Evolutionary conservation across 177 flowering plant species (phyloP).

Genomic region (Tripterygium wilfordii): DNA sequence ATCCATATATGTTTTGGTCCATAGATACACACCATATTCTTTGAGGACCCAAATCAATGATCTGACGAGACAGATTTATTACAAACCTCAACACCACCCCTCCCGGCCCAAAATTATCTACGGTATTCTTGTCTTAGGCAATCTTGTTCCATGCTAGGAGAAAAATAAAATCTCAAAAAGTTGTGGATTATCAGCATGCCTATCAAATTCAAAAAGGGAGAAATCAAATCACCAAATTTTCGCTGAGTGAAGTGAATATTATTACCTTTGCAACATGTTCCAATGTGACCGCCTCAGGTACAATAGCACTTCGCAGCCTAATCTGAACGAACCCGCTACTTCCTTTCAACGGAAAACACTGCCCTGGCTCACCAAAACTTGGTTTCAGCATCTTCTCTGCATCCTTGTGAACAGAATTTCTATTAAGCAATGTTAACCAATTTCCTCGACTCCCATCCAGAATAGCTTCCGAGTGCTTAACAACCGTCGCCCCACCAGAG

Average conservation of each 20-base stretch:
- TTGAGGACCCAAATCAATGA: too few relatives aligned
- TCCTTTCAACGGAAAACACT: conserved; percentile 83
- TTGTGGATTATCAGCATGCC: too few relatives aligned
- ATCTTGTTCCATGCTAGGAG: too few relatives aligned
- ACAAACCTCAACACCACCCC: too few relatives aligned
- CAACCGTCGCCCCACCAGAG: conserved; percentile 62
- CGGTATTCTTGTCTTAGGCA: too few relatives aligned
- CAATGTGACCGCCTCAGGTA: conserved; percentile 86
- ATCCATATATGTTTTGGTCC: too few relatives aligned
- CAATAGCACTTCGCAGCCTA: conserved; percentile 58
- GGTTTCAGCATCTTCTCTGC: conserved; percentile 24
- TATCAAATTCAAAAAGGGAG: too few relatives aligned
- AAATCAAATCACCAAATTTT: background rate
- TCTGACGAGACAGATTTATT: too few relatives aligned
- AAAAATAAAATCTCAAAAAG: too few relatives aligned
- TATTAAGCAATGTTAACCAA: conserved; percentile 21
- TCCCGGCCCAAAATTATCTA: too few relatives aligned
- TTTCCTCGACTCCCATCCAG: conserved; percentile 17
- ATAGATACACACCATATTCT: too few relatives aligned
- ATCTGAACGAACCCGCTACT: conserved; percentile 71
- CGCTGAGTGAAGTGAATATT: background rate
- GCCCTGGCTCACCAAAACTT: conserved; percentile 97
- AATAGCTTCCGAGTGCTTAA: conserved; percentile 66
- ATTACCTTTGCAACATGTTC: conserved; percentile 93
- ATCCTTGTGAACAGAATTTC: background rate